A percentile compares a stretch with the other conserved stretches of the same genome.
phyloP scores from a whole-genome alignment of 805 yeast species.

The Spathaspora boniae region DNA sequence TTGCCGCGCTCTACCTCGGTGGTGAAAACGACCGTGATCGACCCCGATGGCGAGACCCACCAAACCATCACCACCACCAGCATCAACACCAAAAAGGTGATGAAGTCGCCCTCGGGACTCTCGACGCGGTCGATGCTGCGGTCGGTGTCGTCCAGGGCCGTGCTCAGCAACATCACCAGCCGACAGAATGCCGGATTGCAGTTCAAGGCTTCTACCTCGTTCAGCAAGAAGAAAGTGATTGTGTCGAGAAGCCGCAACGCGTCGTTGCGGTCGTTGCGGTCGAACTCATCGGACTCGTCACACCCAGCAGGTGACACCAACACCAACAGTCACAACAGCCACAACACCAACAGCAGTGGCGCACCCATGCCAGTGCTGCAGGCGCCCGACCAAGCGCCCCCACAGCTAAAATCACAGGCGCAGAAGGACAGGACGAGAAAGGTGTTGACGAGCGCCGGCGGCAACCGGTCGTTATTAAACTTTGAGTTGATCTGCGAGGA shows the following conservation, averaged over 20 bases:
- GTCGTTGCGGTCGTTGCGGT: slow-evolving; percentile 8
- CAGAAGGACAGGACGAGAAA: slow-evolving; percentile 1
- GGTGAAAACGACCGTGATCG: slow-evolving; percentile 38
- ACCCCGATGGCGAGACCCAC: slow-evolving; percentile 23
- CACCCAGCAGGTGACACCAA: neutral
- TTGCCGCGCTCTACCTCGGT: slow-evolving; percentile 40
- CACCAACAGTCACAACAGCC: neutral
- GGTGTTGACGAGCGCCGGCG: slow-evolving; percentile 12
- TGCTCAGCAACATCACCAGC: slow-evolving; percentile 32
- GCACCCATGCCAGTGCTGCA: too few relatives aligned
- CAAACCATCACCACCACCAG: slow-evolving; percentile 18
- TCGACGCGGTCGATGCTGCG: slow-evolving; percentile 16
- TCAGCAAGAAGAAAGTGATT: slow-evolving; percentile 31
- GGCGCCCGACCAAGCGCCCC: too few relatives aligned
- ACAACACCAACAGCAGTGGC: neutral
- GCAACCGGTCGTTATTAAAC: slow-evolving; percentile 24
- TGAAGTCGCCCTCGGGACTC: slow-evolving; percentile 18
- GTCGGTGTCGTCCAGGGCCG: slow-evolving; percentile 11
- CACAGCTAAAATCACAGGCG: too few relatives aligned
- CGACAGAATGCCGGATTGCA: slow-evolving; percentile 16
- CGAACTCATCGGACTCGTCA: slow-evolving; percentile 6
- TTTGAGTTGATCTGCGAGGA: slow-evolving; percentile 32
- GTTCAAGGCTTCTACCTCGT: slow-evolving; percentile 38
- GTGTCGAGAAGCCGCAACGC: slow-evolving; percentile 3
- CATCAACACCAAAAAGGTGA: slow-evolving; percentile 11